Base-by-base conservation (phyloP, 257 asterid genomes). In the Primulina eburnea region DNA sequence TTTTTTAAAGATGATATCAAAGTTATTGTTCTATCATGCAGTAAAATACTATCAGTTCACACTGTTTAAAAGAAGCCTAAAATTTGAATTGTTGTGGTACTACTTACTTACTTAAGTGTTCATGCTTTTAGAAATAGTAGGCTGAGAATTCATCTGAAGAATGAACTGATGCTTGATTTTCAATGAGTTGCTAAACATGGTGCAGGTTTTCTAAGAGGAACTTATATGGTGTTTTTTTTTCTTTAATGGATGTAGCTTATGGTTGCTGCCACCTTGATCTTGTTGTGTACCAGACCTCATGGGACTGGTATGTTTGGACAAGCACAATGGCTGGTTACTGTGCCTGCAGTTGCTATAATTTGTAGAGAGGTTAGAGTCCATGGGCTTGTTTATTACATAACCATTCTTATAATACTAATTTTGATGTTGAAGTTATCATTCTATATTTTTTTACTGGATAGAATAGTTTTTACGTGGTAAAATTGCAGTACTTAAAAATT, bases 231-330 rank as follows among this genome's bases (percentile, higher is more conserved):
- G 69, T 18, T 55, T 40, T 18, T 55, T 38, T 69, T 65, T 62
- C 29, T 69, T 61, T 61, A 30, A 29, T 83, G 34, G 68, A 26
- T 83, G 83, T 89, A 94, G 99, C 94, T 94, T 69, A 94, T 88
- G 97, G 98, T 94, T 78, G 99, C 98, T 71, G 88, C 99, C 67
- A 84, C 97, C 67, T 84, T 94, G 87, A 87, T 94, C 81, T 82
- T 94, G 81, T 78, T 94, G 82, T 94, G 99, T 72, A 88, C 94
- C 33, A 88, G 77, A 74, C 97, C 99, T 11, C 69, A 85, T 77
- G 93, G 88, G 71, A 89, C 83, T 47, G 84, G 91, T 71, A 67
- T 86, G 62, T 82, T 86, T 76, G 92, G 90, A 62, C 92, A 87
- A 80, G 75, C 78, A 4, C 89, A 97, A n/a, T 94, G 98, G 99